These are phyloP conservation scores for Fusarium sp. DNA, from an alignment of 2,329 filamentous ascomycete genomes.

Conservation along the genomic window DNA sequence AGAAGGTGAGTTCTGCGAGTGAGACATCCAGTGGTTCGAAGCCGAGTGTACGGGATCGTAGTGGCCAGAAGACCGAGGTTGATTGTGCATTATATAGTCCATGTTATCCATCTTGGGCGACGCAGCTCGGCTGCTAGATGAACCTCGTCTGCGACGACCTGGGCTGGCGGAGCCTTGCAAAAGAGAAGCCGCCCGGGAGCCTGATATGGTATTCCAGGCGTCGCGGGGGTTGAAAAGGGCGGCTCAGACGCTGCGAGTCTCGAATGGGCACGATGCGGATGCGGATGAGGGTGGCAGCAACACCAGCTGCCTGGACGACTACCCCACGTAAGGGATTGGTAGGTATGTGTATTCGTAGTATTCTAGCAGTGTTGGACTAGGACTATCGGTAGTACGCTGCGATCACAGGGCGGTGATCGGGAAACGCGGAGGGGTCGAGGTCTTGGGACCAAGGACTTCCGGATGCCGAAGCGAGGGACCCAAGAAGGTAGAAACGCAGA, in stretches of 20 bases:
- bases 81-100: slow-evolving; percentile 40
- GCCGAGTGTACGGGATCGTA: slow-evolving; percentile 44
- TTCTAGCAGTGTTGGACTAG: slow-evolving; percentile 43
- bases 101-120: slow-evolving; percentile 42
- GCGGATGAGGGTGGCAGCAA: slow-evolving; percentile 11
- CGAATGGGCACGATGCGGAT: slow-evolving; percentile 19
- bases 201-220: slow-evolving; percentile 3
- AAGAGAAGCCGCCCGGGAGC: slow-evolving; percentile 5
- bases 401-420: slow-evolving; percentile 41
- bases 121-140: slow-evolving; percentile 10
- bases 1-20: slow-evolving; percentile 30
- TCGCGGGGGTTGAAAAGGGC: slow-evolving; percentile 4
- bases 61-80: slow-evolving; percentile 35
- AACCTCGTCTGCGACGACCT: slow-evolving; percentile 2
- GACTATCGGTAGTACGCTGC: slow-evolving; percentile 44
- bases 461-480: slow-evolving; percentile 25
- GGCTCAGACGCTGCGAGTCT: slow-evolving; percentile 10
- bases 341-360: slow-evolving; percentile 38
- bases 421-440: slow-evolving; percentile 36
- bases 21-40: slow-evolving; percentile 40
- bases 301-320: slow-evolving; percentile 24
- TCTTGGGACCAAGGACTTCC: slow-evolving; percentile 38
- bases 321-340: slow-evolving; percentile 24
- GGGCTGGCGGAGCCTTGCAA: neutral
- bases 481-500: slow-evolving; percentile 18